These are phyloP conservation scores for Sophora flavescens DNA, from an alignment of 306 rosid species.

Conservation along the genomic window DNA sequence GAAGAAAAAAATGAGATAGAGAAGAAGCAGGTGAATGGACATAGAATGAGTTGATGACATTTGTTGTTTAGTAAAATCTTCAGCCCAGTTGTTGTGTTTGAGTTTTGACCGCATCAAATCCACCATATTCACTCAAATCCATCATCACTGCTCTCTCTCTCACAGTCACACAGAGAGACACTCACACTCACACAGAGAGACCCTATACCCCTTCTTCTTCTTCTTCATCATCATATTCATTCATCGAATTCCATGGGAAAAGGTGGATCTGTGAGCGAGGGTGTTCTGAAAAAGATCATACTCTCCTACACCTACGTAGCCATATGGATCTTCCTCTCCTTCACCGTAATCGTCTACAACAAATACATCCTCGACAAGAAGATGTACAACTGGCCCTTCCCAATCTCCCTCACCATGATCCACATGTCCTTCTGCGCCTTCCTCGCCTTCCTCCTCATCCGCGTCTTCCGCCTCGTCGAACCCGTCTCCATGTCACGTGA, in stretches of 20 bases:
- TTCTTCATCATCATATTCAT: background rate
- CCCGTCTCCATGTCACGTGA: slow-evolving; percentile 79
- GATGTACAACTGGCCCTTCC: slow-evolving; percentile 91
- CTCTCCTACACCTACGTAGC: slow-evolving; percentile 85
- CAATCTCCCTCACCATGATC: slow-evolving; percentile 93
- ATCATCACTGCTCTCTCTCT: too few species aligned
- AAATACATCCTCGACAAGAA: slow-evolving; percentile 94
- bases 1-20: too few species aligned
- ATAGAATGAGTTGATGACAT: too few species aligned
- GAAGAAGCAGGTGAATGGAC: background rate
- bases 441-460: slow-evolving; percentile 73
- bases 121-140: too few species aligned
- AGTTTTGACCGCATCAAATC: too few species aligned
- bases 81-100: too few species aligned
- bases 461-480: slow-evolving; percentile 73
- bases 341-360: slow-evolving; percentile 96
- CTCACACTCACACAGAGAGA: too few species aligned
- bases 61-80: background rate
- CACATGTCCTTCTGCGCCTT: slow-evolving; percentile 92
- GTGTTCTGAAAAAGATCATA: slow-evolving; percentile 79
- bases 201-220: slow-evolving; percentile 17
- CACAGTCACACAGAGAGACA: too few species aligned
- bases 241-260: slow-evolving; percentile 54
- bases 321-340: slow-evolving; percentile 87
- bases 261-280: slow-evolving; percentile 80